Evolutionary conservation across 2,329 filamentous ascomycete species (phyloP), one percentile per base, ranked within the genome.

Genomic region (Phaeosphaeria sp.): DNA sequence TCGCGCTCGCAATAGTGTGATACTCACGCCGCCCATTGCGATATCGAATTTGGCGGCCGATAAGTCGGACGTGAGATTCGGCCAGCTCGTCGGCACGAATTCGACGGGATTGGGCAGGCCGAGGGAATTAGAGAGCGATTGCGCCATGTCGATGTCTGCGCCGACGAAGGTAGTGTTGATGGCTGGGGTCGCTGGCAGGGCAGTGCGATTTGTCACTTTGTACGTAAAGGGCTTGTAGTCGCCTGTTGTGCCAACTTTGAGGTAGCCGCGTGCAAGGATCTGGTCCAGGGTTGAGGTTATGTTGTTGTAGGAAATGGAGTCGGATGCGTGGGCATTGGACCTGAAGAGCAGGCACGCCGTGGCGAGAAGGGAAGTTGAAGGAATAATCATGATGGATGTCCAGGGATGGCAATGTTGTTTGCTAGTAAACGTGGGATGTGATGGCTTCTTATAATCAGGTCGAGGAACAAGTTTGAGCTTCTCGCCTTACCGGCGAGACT

Each of bases 211-310:
- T 2, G 54, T 56, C 11, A 56, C 60, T 49, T 56, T 58, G 51
- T 63, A 63, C 2, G 60, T 54, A n/a, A 63, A 63, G 2, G 58
- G 60, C 39, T 63, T 63, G 47, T 61, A 63, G 30, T 63, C 60
- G 11, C 60, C 60, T 1, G 58, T 63, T 42, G 60, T 63, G 55
- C 60, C 60, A 45, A 61, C 60, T 63, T 53, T 63, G 3, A 63
- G 39, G 53, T 63, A 61, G 50, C 60, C 58, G 3, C 60, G 60
- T 2, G 57, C 25, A 11, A 25, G 57, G 51, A 63, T 61, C 6
- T 48, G 40, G 39, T 63, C 58, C 20, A 63, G 58, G 18, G 46
- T 48, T 6, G 58, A 58, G 24, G 57, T 61, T 1, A 49, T 50
- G 18, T 63, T 50, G 30, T 36, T 36, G 30, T 36, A 36, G 5